These are phyloP conservation scores for Aspergillus conjunctus DNA, from an alignment of 495 filamentous ascomycete genomes.

Conservation along the genomic window DNA sequence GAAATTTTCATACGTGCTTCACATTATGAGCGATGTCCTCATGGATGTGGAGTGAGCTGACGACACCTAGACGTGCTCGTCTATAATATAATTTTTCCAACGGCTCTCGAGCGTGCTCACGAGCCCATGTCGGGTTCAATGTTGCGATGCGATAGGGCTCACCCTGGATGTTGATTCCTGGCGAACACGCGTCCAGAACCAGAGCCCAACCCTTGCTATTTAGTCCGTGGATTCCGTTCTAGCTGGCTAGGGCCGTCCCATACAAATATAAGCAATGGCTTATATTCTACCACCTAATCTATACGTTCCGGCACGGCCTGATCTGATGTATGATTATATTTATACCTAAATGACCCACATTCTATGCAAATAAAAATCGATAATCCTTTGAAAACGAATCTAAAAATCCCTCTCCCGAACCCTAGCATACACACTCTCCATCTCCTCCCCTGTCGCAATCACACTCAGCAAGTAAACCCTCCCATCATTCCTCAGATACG, in stretches of 20 bases:
- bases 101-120: too few species aligned
- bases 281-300: not conserved
- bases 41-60: constrained; percentile 33
- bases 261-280: not conserved
- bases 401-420: constrained; percentile 14
- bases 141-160: too few species aligned
- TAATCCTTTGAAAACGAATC: too few species aligned
- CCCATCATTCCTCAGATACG: constrained; percentile 13
- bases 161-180: too few species aligned
- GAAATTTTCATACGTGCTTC: constrained; percentile 51
- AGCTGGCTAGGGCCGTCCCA: constrained; percentile 11
- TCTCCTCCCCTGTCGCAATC: constrained; percentile 22
- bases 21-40: constrained; percentile 58
- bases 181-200: too few species aligned
- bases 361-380: too few species aligned
- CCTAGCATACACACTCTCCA: constrained; percentile 21
- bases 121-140: too few species aligned
- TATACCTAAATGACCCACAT: too few species aligned
- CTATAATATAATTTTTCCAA: not conserved
- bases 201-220: too few species aligned
- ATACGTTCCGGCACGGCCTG: too few species aligned
- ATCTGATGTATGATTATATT: too few species aligned
- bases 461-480: constrained; percentile 19
- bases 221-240: not conserved
- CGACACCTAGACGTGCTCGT: not conserved